Percentiles rank a stretch among this genome's conserved stretches.
These are phyloP conservation scores for Cylindricascospora bacillispora DNA, from an alignment of 1,139 yeast genomes.

Conservation along the genomic window DNA sequence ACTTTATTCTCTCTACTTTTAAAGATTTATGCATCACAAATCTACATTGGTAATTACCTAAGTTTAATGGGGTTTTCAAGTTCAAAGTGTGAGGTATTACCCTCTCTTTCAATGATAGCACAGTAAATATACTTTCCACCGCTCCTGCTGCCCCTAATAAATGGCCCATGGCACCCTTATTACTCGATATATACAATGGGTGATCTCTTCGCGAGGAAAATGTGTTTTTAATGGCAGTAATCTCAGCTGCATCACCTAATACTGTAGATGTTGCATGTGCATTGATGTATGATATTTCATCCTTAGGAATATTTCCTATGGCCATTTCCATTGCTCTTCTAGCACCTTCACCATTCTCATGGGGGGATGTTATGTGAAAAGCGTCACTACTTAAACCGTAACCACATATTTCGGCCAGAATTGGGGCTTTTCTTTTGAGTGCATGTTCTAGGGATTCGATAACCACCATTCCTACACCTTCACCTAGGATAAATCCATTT, in stretches of 20 bases:
- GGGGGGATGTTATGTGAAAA: conserved; percentile 85
- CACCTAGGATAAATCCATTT: conserved; percentile 85
- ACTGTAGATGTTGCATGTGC: conserved; percentile 96
- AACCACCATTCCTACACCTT: conserved; percentile 77
- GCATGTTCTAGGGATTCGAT: conserved; percentile 77
- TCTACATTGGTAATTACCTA: conserved; percentile 39
- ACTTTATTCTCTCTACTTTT: conserved; percentile 28
- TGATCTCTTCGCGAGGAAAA: conserved; percentile 25
- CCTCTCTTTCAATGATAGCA: conserved; percentile 46
- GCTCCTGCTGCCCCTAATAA: conserved; percentile 94
- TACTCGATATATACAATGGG: conserved; percentile 51
- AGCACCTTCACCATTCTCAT: conserved; percentile 76
- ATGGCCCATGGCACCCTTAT: conserved; percentile 91
- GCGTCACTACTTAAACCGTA: conserved; percentile 92
- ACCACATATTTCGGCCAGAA: conserved; percentile 74
- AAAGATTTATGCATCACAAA: conserved; percentile 42
- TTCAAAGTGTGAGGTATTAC: conserved; percentile 74
- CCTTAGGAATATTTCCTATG: conserved; percentile 34
- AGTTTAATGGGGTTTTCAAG: conserved; percentile 39
- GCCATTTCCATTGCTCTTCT: conserved; percentile 60
- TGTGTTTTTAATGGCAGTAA: conserved; percentile 51
- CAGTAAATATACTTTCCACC: conserved; percentile 75
- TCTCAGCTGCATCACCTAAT: conserved; percentile 84
- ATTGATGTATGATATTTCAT: conserved; percentile 60
- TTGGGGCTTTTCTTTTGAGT: conserved; percentile 42